Conservation (phyloP, 192 early-diverging fungal species). For the Coemansia pectinata region DNA sequence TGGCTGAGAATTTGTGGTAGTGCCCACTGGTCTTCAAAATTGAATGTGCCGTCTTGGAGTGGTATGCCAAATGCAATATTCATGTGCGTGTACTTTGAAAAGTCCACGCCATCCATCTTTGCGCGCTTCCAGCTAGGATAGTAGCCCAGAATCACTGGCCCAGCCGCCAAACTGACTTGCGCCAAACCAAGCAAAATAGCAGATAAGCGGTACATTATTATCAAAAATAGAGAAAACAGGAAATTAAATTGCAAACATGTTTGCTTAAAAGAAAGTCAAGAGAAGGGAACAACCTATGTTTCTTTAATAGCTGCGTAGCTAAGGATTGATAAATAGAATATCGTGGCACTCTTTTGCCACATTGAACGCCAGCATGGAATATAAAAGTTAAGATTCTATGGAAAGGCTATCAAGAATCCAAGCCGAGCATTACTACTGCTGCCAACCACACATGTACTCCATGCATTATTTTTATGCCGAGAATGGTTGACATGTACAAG, state of each 20-base stretch:
- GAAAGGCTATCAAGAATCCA: background rate
- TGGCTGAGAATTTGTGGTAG: slow-evolving; percentile 36
- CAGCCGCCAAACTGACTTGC: background rate
- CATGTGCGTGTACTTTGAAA: slow-evolving; percentile 63
- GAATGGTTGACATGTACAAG: background rate
- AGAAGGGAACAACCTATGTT: background rate
- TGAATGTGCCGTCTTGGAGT: slow-evolving; percentile 24
- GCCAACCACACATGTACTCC: background rate
- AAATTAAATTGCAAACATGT: background rate
- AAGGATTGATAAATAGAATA: background rate
- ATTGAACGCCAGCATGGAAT: background rate
- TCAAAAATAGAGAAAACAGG: background rate
- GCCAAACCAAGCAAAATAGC: background rate
- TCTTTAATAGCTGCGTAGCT: background rate
- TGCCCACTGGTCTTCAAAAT: slow-evolving; percentile 14
- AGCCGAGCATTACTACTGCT: background rate
- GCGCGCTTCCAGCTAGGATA: slow-evolving; percentile 27
- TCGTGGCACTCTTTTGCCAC: background rate
- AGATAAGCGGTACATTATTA: background rate
- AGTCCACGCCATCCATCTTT: slow-evolving; percentile 20
- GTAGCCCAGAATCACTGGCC: slow-evolving; percentile 28
- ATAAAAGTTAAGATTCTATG: background rate
- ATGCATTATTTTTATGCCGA: background rate
- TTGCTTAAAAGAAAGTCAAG: background rate
- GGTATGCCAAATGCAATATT: slow-evolving; percentile 65